Evolutionary conservation across 1,139 yeast genomes (phyloP), one percentile per base, ranked within the genome.

Genomic region (Yamadazyma spencermartinsiae): DNA sequence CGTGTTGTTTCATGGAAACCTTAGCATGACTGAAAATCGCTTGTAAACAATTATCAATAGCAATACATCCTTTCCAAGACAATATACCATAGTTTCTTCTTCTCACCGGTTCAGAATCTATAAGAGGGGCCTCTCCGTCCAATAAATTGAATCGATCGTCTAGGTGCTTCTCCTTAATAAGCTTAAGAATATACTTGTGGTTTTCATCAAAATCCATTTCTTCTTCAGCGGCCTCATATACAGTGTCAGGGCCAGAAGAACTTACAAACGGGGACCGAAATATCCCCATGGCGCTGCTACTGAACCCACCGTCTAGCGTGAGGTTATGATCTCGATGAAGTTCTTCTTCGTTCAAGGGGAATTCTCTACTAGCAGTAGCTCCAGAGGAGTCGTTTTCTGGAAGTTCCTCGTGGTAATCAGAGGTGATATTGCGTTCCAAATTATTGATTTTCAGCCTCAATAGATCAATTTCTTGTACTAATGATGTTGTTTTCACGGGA

Each of bases 1-100:
- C 20, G 16, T 17, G 33, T 21, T 16, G 33, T 26, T 10, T 29
- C n/a, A 17, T 17, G n/a, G 29, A 10, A 4, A 28, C 19, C 16
- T 35, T 37, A 9, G 35, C 19, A 28, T 36, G 26, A 4, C 25
- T 10, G 7, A 31, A 16, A 17, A 40, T 20, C 9, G 29, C 10
- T 6, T 14, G 32, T 21, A 40, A 32, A 11, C 35, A 18, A 4
- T 48, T 43, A 40, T 68, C 73, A 15, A 55, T 37, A 31, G 54
- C 49, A 25, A 60, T 48, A 25, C 61, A 44, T 12, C 65, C 48
- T n/a, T 61, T 48, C 71, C 73, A 66, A 4, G 68, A 56, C 23
- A 68, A 56, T 1, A 72, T 70, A 1, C 72, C 72, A 44, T 51
- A 61, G 37, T 58, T 52, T 28, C 55, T 47, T 41, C 63, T 46